phyloP scores from a whole-genome alignment of 2,329 filamentous ascomycete genomes.

The Pyricularia sp. region DNA sequence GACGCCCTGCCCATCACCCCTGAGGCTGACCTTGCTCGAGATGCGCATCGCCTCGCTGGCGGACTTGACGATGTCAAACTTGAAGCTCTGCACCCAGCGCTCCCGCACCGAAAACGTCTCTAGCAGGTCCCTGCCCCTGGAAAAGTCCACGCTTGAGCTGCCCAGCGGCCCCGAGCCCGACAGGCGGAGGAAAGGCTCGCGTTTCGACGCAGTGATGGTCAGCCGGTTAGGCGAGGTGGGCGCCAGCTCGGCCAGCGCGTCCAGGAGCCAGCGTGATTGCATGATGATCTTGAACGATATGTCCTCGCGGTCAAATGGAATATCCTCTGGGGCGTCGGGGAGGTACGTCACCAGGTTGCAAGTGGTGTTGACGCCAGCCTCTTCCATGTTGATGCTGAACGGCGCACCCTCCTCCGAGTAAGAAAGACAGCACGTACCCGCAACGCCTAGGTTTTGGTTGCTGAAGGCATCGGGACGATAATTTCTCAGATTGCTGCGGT shows the following conservation, averaged over 20 bases:
- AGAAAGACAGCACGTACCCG: conserved; percentile 72
- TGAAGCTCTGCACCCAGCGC: conserved; percentile 59
- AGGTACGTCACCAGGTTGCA: conserved; percentile 86
- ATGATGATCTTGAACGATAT: conserved; percentile 91
- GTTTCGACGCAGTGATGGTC: conserved; percentile 51
- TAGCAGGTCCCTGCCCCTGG: conserved; percentile 50
- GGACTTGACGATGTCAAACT: conserved; percentile 74
- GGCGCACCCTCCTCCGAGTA: conserved; percentile 65
- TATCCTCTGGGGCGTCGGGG: conserved; percentile 60
- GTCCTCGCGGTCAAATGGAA: conserved; percentile 72
- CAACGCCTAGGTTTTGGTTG: conserved; percentile 68
- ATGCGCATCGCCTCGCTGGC: conserved; percentile 86
- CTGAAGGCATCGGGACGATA: conserved; percentile 65
- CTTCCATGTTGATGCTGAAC: conserved; percentile 74
- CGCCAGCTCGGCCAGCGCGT: conserved; percentile 56
- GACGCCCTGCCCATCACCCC: conserved; percentile 79
- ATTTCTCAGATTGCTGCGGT: conserved; percentile 48
- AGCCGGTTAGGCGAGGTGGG: conserved; percentile 61
- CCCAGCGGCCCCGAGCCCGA: conserved; percentile 49
- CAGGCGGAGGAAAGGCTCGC: conserved; percentile 60
- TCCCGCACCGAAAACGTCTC: conserved; percentile 59
- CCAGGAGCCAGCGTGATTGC: conserved; percentile 60
- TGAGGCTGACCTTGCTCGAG: conserved; percentile 81
- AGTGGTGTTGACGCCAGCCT: conserved; percentile 75
- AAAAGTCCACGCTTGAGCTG: conserved; percentile 53